Percentiles rank a stretch among this genome's conserved stretches.
phyloP scores from a whole-genome alignment of 805 yeast species.

The Candida sonorensis region DNA sequence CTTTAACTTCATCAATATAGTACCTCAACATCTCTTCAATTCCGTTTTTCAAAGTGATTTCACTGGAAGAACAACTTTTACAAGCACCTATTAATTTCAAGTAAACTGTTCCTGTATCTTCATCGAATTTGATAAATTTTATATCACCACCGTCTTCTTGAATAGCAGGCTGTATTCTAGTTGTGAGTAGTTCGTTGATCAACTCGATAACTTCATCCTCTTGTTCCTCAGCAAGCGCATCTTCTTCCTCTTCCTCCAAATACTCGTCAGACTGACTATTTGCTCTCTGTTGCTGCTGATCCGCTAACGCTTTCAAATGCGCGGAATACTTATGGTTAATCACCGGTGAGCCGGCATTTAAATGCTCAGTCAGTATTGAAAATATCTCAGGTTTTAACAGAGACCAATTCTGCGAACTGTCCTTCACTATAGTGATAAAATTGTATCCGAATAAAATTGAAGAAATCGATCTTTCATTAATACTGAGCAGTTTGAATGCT shows the following conservation, averaged over 20 bases:
- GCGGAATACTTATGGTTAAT: slow-evolving; percentile 32
- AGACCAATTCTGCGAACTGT: slow-evolving; percentile 37
- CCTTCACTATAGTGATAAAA: slow-evolving; percentile 77
- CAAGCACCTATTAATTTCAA: slow-evolving; percentile 94
- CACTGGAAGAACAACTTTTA: slow-evolving; percentile 84
- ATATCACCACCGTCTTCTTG: slow-evolving; percentile 99
- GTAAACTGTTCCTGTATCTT: slow-evolving; percentile 80
- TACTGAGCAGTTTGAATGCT: slow-evolving; percentile 64
- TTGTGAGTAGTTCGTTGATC: slow-evolving; percentile 88
- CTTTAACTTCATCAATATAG: slow-evolving; percentile 90
- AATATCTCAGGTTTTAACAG: slow-evolving; percentile 62
- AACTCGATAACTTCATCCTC: slow-evolving; percentile 76
- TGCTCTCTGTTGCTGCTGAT: slow-evolving; percentile 30
- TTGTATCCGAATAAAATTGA: slow-evolving; percentile 77
- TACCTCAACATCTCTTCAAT: slow-evolving; percentile 96
- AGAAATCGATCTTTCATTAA: slow-evolving; percentile 59
- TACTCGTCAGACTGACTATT: slow-evolving; percentile 30
- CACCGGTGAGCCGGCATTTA: slow-evolving; percentile 52
- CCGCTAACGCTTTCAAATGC: slow-evolving; percentile 29
- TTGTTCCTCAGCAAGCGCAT: no score
- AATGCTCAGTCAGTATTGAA: slow-evolving; percentile 46
- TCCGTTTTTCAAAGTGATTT: slow-evolving; percentile 89
- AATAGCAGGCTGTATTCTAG: slow-evolving; percentile 94
- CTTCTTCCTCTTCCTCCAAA: slow-evolving; percentile 76
- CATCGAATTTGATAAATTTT: slow-evolving; percentile 79